Conservation (phyloP, 1,284 basidiomycete genomes). For the Trametes hirsuta region DNA sequence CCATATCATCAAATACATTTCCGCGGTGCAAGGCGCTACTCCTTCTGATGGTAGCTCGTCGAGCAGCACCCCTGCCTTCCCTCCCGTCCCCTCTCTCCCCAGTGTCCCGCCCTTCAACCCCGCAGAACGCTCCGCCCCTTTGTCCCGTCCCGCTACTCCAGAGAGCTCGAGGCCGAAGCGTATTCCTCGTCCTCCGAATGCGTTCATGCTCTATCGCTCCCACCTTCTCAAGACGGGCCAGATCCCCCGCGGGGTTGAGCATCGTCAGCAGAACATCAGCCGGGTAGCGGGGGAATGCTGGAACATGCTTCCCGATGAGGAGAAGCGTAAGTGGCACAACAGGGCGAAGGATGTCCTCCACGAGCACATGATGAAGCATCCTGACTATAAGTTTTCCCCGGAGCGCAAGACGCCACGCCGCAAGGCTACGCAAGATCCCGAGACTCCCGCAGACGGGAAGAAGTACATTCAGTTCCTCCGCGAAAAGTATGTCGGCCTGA, state of each 20-base stretch:
- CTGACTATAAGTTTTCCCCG: slow-evolving; percentile 50
- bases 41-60: neutral
- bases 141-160: slow-evolving; percentile 13
- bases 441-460: slow-evolving; percentile 14
- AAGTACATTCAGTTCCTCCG: slow-evolving; percentile 26
- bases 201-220: slow-evolving; percentile 83
- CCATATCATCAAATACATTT: neutral
- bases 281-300: slow-evolving; percentile 57
- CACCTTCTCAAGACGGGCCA: slow-evolving; percentile 56
- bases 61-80: neutral
- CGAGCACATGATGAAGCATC: slow-evolving; percentile 45
- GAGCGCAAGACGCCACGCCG: slow-evolving; percentile 31
- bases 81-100: neutral
- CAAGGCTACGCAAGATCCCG: slow-evolving; percentile 17
- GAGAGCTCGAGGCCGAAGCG: slow-evolving; percentile 7
- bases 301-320: slow-evolving; percentile 46
- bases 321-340: slow-evolving; percentile 49
- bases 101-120: neutral
- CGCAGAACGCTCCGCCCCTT: neutral
- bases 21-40: neutral
- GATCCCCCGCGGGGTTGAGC: slow-evolving; percentile 45
- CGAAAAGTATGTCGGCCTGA: slow-evolving; percentile 25
- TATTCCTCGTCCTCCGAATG: slow-evolving; percentile 77
- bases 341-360: slow-evolving; percentile 42
- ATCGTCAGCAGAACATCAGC: slow-evolving; percentile 59